A percentile compares a stretch with the other conserved stretches of the same genome.
phyloP scores from a whole-genome alignment of 805 yeast species.

The Kockiozyma suomiensis region DNA sequence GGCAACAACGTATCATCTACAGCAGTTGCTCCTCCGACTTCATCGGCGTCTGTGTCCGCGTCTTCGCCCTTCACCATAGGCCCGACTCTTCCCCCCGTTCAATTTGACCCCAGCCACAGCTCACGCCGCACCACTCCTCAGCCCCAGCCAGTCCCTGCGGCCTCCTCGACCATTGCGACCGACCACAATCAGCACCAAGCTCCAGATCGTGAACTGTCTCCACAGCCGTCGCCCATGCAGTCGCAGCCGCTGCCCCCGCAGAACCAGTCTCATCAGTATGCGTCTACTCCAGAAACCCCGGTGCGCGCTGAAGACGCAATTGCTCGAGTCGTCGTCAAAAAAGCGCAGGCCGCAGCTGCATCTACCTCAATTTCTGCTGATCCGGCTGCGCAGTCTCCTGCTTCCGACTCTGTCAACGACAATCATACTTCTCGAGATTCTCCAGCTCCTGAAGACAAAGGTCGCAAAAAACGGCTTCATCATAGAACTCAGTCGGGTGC shows the following conservation, averaged over 20 bases:
- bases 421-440: slow-evolving; percentile 15
- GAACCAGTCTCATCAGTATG: not conserved
- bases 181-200: not conserved
- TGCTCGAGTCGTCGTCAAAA: slow-evolving; percentile 39
- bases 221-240: slow-evolving; percentile 10
- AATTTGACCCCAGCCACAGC: slow-evolving; percentile 35
- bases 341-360: slow-evolving; percentile 26
- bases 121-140: slow-evolving; percentile 23
- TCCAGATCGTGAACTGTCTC: not conserved
- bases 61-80: slow-evolving; percentile 33
- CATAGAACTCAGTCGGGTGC: slow-evolving; percentile 34
- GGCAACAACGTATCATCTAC: not conserved
- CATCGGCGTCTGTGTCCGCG: slow-evolving; percentile 19
- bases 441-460: slow-evolving; percentile 19
- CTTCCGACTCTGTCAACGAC: slow-evolving; percentile 14
- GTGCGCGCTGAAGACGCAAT: slow-evolving; percentile 45
- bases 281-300: slow-evolving; percentile 22
- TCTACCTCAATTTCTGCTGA: slow-evolving; percentile 28
- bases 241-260: slow-evolving; percentile 4
- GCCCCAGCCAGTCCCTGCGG: not conserved
- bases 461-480: slow-evolving; percentile 35
- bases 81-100: slow-evolving; percentile 39
- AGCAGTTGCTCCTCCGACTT: not conserved
- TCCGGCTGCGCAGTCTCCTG: slow-evolving; percentile 10
- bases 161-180: not conserved